phyloP scores from a whole-genome alignment of 805 yeast species.

The Candida sanyiensis region DNA sequence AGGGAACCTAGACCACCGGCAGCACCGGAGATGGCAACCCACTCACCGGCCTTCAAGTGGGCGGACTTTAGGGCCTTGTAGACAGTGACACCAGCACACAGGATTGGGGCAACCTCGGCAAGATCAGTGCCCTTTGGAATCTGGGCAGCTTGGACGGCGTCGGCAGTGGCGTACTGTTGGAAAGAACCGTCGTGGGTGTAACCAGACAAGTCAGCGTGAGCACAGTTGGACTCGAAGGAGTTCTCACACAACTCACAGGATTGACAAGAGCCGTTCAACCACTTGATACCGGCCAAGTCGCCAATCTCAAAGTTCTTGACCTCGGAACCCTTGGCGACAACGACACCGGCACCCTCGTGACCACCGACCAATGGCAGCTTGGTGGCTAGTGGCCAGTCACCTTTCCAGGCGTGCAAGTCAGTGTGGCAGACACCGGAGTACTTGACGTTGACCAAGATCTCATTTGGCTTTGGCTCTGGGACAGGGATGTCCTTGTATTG shows the following conservation, averaged over 20 bases:
- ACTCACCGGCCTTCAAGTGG: conserved; percentile 55
- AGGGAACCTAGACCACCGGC: conserved; percentile 79
- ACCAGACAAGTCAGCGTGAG: conserved; percentile 66
- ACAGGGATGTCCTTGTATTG: conserved; percentile 49
- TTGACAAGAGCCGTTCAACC: conserved; percentile 68
- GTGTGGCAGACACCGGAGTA: conserved; percentile 76
- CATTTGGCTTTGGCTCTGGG: conserved; percentile 59
- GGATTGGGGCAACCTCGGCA: conserved; percentile 51
- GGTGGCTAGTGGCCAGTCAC: conserved; percentile 42
- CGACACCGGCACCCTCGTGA: conserved; percentile 72
- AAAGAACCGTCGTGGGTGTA: conserved; percentile 38
- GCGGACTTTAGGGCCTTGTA: conserved; percentile 66
- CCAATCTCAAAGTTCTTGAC: conserved; percentile 60
- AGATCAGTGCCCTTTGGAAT: conserved; percentile 56
- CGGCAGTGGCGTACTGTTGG: conserved; percentile 65
- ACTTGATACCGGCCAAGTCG: conserved; percentile 63
- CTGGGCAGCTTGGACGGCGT: conserved; percentile 58
- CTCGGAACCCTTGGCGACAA: conserved; percentile 56
- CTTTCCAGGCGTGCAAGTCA: conserved; percentile 57
- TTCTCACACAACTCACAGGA: conserved; percentile 59
- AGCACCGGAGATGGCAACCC: conserved; percentile 75
- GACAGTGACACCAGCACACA: conserved; percentile 44
- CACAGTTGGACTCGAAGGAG: conserved; percentile 61
- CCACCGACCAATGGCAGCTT: conserved; percentile 65
- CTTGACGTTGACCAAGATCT: conserved; percentile 58